Evolutionary conservation across 2,329 filamentous ascomycete genomes (phyloP).

Genomic region (Paraphoma chrysanthemicola): DNA sequence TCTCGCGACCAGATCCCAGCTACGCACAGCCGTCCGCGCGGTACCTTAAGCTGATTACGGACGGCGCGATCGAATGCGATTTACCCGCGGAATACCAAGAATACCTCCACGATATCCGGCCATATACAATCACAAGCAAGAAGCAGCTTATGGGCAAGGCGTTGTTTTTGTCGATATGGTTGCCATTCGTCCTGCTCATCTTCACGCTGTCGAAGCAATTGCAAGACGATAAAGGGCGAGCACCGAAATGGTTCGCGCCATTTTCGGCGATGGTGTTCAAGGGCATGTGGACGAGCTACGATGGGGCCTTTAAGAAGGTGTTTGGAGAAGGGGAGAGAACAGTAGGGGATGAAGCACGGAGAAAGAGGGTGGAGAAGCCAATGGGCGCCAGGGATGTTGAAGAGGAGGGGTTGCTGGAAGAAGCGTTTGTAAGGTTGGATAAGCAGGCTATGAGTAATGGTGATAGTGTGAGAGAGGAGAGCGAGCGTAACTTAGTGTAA

Average conservation of each 20-base stretch:
- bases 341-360: conserved; percentile 27
- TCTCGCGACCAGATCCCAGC: conserved; percentile 68
- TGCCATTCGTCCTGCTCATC: conserved; percentile 64
- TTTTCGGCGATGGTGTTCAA: conserved; percentile 62
- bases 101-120: conserved; percentile 72
- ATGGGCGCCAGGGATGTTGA: conserved; percentile 11
- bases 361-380: neutral
- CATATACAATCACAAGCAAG: conserved; percentile 73
- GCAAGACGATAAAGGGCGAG: conserved; percentile 69
- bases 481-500: no score
- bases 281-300: conserved; percentile 70
- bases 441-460: conserved; percentile 1
- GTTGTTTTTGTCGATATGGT: conserved; percentile 67
- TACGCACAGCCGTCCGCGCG: conserved; percentile 85
- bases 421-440: conserved; percentile 9
- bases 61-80: conserved; percentile 80
- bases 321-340: conserved; percentile 90
- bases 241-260: conserved; percentile 71
- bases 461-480: no score
- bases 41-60: conserved; percentile 80
- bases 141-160: conserved; percentile 71
- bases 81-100: conserved; percentile 78
- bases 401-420: conserved; percentile 17
- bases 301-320: conserved; percentile 65
- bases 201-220: conserved; percentile 59